Base-by-base conservation (phyloP, 2,329 filamentous ascomycete genomes). In the Colletotrichum sp. region DNA sequence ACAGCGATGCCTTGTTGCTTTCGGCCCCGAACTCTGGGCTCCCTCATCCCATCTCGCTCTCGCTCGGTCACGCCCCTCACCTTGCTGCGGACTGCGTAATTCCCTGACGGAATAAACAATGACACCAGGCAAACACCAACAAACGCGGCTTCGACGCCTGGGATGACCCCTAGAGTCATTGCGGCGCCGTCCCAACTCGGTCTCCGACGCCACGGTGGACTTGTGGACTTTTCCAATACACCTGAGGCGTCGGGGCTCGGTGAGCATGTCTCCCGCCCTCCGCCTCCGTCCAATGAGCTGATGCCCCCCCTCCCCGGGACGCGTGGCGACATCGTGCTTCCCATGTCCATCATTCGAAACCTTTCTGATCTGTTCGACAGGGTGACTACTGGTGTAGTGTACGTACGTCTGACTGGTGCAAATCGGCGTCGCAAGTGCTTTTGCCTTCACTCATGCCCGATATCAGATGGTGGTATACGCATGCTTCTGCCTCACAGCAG, bases 311-410 rank as follows among this genome's bases (percentile, higher is more conserved):
- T 67, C 63, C 68, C 63, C 52, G 36, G 70, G 71, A 73, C 77
- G 77, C 77, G 77, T 78, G 77, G 77, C 77, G 75, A 77, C 36
- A 65, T 67, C 59, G 62, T 74, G 64, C 77, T 71, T 78, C 52
- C 66, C 34, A 69, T 67, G 65, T 52, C 67, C 70, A 24, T 64
- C 64, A 64, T 77, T 78, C 77, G 75, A 78, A 67, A 66, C 67
- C 64, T 39, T 78, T 78, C 77, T 63, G 67, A 44, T 39, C 57
- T 34, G 28, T 78, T 78, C 77, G 71, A 71, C 36, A 30, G 24
- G 13, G 60, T 26, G n/a, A 36, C 39, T 66, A 55, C 44, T 68
- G 73, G 73, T 73, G 73, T 76, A 52, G 65, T 52, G 73, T 60
- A 44, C 60, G 52, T 44, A 62, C 21, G 64, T 55, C 28, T 77